Conservation (phyloP, 176 grass and related monocot genomes). For the Metroxylon sagu region DNA sequence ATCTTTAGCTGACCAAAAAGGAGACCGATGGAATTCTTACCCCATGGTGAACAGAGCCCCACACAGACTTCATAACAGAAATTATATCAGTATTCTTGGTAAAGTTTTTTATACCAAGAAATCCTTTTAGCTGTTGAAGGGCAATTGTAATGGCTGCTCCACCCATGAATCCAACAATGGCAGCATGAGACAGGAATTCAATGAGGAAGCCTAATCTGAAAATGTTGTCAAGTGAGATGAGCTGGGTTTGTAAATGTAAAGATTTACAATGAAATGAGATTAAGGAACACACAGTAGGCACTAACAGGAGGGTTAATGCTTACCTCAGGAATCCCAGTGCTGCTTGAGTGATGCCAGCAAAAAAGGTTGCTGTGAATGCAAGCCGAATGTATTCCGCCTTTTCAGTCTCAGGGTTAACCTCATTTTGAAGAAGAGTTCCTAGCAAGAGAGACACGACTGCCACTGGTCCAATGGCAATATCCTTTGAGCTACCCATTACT, state of each 20-base stretch:
- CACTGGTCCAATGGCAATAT: constrained; percentile 92
- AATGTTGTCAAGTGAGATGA: not conserved
- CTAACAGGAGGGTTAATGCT: too few species aligned
- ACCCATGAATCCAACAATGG: constrained; percentile 92
- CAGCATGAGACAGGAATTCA: constrained; percentile 94
- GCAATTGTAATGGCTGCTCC: constrained; percentile 94
- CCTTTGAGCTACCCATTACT: constrained; percentile 91
- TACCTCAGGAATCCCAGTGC: constrained; percentile 86
- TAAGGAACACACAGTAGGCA: constrained; percentile 1
- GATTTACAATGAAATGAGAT: not conserved
- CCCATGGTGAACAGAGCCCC: constrained; percentile 65
- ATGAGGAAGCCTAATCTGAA: constrained; percentile 91
- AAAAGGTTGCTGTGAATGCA: constrained; percentile 93
- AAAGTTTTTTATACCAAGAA: constrained; percentile 70
- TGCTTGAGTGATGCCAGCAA: constrained; percentile 96
- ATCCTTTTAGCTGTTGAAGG: constrained; percentile 80
- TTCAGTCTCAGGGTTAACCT: constrained; percentile 47
- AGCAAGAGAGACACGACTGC: constrained; percentile 87
- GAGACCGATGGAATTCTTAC: constrained; percentile 22
- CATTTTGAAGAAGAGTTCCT: constrained; percentile 74
- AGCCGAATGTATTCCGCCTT: constrained; percentile 68
- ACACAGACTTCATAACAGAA: constrained; percentile 91
- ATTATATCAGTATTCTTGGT: constrained; percentile 84
- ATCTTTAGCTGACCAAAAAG: not conserved
- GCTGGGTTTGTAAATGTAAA: too few species aligned